These are phyloP conservation scores for Fusarium sp. DNA, from an alignment of 2,329 filamentous ascomycete species.

Conservation along the genomic window DNA sequence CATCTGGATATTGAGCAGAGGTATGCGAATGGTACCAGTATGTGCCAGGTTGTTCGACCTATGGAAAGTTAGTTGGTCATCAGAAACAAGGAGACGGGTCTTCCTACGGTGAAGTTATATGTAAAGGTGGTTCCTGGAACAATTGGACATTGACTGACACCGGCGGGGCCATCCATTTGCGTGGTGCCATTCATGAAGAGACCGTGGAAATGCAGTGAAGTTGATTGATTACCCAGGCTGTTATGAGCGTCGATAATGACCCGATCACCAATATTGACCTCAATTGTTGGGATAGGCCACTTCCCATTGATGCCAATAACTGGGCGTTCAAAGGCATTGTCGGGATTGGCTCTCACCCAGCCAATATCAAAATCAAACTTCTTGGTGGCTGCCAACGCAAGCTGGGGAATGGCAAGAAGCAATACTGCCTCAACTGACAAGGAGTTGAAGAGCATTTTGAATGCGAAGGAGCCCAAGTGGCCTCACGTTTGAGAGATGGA, in stretches of 20 bases:
- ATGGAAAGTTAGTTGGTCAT: slow-evolving; percentile 3
- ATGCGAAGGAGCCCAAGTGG: not conserved
- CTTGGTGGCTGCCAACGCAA: slow-evolving; percentile 57
- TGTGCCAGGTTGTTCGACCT: slow-evolving; percentile 75
- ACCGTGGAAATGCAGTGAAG: slow-evolving; percentile 78
- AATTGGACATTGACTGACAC: slow-evolving; percentile 76
- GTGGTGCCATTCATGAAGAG: slow-evolving; percentile 75
- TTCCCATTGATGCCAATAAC: slow-evolving; percentile 81
- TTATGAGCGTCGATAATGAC: slow-evolving; percentile 71
- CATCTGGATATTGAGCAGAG: slow-evolving; percentile 77
- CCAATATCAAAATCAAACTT: slow-evolving; percentile 76
- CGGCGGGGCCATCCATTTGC: slow-evolving; percentile 77
- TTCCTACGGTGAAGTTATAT: slow-evolving; percentile 74
- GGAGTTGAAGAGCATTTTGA: slow-evolving; percentile 37
- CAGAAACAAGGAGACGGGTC: not conserved
- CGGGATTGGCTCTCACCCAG: slow-evolving; percentile 80
- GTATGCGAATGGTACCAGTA: slow-evolving; percentile 85
- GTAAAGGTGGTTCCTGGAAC: slow-evolving; percentile 72
- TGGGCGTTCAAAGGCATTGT: slow-evolving; percentile 70
- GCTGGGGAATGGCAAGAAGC: slow-evolving; percentile 35
- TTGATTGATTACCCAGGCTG: slow-evolving; percentile 71
- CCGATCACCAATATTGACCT: slow-evolving; percentile 71
- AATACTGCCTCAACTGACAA: slow-evolving; percentile 31
- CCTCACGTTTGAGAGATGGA: slow-evolving; percentile 18
- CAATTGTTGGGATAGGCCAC: slow-evolving; percentile 79